phyloP scores from a whole-genome alignment of 2,329 filamentous ascomycete genomes.

The Fusarium chaquense region DNA sequence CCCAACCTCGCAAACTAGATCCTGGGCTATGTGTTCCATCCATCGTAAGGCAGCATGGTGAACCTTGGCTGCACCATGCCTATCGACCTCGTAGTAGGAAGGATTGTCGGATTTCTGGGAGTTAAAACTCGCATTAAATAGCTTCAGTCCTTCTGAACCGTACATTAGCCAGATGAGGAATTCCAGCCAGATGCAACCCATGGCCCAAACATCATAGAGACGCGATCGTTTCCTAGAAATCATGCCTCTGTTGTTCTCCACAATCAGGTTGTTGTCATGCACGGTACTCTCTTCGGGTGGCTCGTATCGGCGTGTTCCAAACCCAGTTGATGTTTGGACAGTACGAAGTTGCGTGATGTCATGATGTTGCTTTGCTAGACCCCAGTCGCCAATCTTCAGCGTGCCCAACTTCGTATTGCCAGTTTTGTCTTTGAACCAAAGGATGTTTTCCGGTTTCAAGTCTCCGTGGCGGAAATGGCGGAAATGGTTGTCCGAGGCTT shows the following conservation, averaged over 20 bases:
- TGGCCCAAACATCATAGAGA: neutral
- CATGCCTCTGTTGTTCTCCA: neutral
- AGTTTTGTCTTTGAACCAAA: neutral
- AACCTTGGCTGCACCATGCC: neutral
- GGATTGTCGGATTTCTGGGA: neutral
- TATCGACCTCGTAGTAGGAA: neutral
- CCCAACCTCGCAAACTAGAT: neutral
- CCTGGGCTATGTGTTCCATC: neutral
- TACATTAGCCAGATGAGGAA: neutral
- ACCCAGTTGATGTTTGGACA: neutral
- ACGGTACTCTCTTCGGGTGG: neutral
- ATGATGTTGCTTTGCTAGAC: neutral
- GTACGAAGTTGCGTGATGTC: neutral
- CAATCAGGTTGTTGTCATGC: rapidly evolving
- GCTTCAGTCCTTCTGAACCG: neutral
- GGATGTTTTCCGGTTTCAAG: neutral
- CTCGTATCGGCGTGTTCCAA: neutral
- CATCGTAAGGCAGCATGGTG: neutral
- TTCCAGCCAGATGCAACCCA: neutral
- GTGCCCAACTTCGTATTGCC: neutral
- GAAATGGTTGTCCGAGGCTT: neutral
- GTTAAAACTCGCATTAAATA: neutral
- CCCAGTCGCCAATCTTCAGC: neutral
- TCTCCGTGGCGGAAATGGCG: neutral
- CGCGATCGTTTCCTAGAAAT: neutral